Percentiles rank a stretch among this genome's conserved stretches.
Conservation (phyloP, 2,329 filamentous ascomycete species). For the Trichophyton equinum region DNA sequence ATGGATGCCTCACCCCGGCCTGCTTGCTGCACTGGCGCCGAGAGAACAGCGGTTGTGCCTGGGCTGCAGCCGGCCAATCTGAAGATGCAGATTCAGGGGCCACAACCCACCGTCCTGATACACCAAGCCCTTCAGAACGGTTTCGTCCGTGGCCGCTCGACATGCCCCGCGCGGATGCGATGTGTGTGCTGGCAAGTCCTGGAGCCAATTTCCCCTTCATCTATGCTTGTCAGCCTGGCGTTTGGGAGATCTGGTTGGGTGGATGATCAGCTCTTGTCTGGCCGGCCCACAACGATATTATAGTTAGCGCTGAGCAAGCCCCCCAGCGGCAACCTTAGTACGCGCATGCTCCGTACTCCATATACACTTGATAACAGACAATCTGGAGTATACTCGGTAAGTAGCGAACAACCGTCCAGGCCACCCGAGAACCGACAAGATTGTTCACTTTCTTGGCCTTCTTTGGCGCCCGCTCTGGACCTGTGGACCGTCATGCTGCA, state of each 20-base stretch:
- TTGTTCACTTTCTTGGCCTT: no score
- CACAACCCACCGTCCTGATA: neutral
- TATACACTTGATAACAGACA: neutral
- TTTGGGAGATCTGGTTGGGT: neutral
- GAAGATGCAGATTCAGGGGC: neutral
- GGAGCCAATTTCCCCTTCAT: neutral
- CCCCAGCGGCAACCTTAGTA: neutral
- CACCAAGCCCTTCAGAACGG: neutral
- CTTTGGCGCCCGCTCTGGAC: neutral
- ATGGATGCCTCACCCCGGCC: no score
- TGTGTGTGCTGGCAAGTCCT: neutral
- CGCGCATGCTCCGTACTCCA: no score
- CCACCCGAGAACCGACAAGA: no score
- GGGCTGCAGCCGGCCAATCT: neutral
- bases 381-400: neutral
- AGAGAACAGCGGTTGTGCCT: neutral
- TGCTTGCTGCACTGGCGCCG: neutral
- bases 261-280: neutral
- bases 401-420: neutral
- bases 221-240: neutral
- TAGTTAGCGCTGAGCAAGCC: neutral
- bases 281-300: neutral
- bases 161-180: neutral
- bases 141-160: neutral
- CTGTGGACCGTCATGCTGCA: neutral